Conservation (phyloP, 345 rosid genomes). For the Bruguiera gymnorhiza region DNA sequence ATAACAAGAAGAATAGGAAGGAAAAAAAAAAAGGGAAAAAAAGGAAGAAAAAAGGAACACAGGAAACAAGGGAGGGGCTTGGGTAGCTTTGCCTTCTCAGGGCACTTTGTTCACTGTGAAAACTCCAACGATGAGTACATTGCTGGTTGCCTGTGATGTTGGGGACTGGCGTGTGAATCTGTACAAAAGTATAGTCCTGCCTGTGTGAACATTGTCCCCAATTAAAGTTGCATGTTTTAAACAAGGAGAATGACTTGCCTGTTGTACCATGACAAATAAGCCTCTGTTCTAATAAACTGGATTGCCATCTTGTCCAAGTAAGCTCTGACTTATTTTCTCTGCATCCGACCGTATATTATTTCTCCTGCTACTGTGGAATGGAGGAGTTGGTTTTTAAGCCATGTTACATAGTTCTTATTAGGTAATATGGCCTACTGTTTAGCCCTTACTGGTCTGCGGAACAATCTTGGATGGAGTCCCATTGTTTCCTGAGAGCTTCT, state of each 20-base stretch:
- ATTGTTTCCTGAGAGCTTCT: neutral
- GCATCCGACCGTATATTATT: neutral
- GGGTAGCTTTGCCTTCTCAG: neutral
- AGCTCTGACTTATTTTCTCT: neutral
- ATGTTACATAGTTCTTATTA: neutral
- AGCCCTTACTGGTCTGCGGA: neutral
- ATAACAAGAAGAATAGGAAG: neutral
- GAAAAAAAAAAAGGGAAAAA: constrained; percentile 1
- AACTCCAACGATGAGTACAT: neutral
- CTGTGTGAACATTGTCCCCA: neutral
- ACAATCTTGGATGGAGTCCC: neutral
- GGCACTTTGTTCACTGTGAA: neutral
- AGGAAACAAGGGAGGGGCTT: neutral
- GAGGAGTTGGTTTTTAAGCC: constrained; percentile 2
- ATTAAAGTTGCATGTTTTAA: neutral
- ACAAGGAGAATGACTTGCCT: constrained; percentile 2
- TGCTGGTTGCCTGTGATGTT: neutral
- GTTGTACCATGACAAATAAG: neutral
- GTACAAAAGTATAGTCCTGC: neutral
- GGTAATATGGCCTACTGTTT: neutral
- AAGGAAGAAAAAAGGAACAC: neutral
- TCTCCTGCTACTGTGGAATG: neutral
- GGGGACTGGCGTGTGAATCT: constrained; percentile 4
- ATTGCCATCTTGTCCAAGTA: neutral
- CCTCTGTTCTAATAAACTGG: constrained; percentile 3